A percentile compares a stretch with the other conserved stretches of the same genome.
These are phyloP conservation scores for Calophaca sinica DNA, from an alignment of 306 rosid species.

Conservation along the genomic window DNA sequence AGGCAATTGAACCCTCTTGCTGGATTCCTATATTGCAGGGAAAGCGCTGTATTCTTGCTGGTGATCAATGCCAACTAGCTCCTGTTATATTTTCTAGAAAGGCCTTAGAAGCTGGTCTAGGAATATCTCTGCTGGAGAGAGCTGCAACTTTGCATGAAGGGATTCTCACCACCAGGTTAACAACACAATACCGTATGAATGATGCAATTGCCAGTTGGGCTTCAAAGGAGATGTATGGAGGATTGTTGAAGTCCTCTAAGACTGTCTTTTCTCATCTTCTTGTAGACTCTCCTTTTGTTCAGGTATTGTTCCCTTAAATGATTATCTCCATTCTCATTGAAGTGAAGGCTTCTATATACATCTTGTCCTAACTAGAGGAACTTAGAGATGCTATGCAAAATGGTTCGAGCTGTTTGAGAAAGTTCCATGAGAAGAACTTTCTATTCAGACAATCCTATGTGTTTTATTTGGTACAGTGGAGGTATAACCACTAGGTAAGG, in stretches of 20 bases:
- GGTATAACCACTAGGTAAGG: not conserved
- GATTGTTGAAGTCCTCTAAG: conserved; percentile 67
- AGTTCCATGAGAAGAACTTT: not conserved
- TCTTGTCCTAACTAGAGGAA: conserved; percentile 22
- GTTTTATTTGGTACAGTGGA: conserved; percentile 2
- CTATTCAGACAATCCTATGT: not conserved
- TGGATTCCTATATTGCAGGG: conserved; percentile 85
- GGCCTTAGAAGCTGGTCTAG: conserved; percentile 84
- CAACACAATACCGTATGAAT: conserved; percentile 79
- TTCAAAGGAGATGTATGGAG: conserved; percentile 89
- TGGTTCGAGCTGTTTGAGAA: conserved; percentile 8
- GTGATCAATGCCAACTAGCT: conserved; percentile 89
- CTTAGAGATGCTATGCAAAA: conserved; percentile 13
- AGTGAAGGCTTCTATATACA: conserved; percentile 34
- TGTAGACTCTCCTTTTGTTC: conserved; percentile 79
- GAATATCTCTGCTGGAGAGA: conserved; percentile 80
- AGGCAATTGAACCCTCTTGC: conserved; percentile 91
- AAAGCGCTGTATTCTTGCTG: conserved; percentile 84
- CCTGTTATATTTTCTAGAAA: conserved; percentile 84
- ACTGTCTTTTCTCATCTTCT: conserved; percentile 80
- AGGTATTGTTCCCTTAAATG: conserved; percentile 56
- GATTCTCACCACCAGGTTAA: conserved; percentile 65
- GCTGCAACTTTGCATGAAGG: conserved; percentile 76
- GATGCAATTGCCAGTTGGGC: conserved; percentile 90
- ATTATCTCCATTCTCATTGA: conserved; percentile 42